Evolutionary conservation across 106 monocot genomes (phyloP), one percentile per base, ranked within the genome.

Genomic region (Vanilla planifolia): DNA sequence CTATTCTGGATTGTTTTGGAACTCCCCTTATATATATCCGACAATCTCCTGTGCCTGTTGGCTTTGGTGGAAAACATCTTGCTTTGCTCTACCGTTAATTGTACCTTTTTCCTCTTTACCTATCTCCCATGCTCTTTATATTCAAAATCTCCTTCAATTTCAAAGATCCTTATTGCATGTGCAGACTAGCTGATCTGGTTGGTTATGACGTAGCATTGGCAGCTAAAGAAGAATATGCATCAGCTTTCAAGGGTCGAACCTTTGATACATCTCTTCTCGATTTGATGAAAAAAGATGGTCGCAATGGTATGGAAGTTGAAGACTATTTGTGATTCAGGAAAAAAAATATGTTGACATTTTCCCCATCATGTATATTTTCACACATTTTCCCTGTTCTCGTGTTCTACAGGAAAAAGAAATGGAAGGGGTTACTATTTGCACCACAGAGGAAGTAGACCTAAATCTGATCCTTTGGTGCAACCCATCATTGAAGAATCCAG

Each of bases 161-260:
- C 2, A 52, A 52, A 3, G 11, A 28, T 11, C 10, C 29, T 28
- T 29, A 6, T 15, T 52, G 28, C 9, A 24, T 68, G 65, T 52
- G 36, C 48, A 91, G 91, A 70, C 71, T 91, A 6, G 76, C 79
- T 64, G 91, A 91, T 73, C 11, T 91, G 69, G 67, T 81, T 71
- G 91, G 91, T 47, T 91, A 91, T 80, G 91, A 82, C 35, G 91
- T 91, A 48, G 79, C 79, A 40, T 43, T 77, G 71, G 91, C 91
- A 30, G 80, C 80, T 30, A 83, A 72, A 55, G 65, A 50, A 59
- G 65, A 69, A 33, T 86, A 64, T 70, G 59, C 61, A 36, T 57
- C 60, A 59, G 69, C 82, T 35, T 91, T 91, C 46, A 73, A 27
- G 24, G 86, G 77, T 33, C 73, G 91, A 3, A 80, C 65, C 60